These are phyloP conservation scores for Berkeleyomyces rouxiae DNA, from an alignment of 2,329 filamentous ascomycete species.

Conservation along the genomic window DNA sequence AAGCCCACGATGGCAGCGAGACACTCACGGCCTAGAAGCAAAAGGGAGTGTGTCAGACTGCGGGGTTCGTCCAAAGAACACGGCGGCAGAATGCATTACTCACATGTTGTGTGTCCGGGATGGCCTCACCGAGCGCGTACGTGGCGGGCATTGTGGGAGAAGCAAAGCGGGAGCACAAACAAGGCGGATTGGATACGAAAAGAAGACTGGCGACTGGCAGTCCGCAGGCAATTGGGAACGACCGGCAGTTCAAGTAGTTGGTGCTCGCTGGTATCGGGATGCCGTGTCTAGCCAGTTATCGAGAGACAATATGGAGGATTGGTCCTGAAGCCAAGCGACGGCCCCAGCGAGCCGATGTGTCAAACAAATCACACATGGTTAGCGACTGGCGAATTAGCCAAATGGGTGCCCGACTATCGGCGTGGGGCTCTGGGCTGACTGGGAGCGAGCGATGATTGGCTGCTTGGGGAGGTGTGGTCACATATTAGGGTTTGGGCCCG, in stretches of 20 bases:
- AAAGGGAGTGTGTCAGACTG: not conserved
- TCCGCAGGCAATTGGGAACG: not conserved
- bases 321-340: not conserved
- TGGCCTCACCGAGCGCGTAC: conserved; percentile 48
- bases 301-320: no score
- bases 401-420: not conserved
- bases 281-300: no score
- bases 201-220: not conserved
- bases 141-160: conserved; percentile 25
- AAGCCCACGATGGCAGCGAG: conserved; percentile 80
- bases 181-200: not conserved
- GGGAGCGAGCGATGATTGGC: no score
- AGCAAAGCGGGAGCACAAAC: not conserved
- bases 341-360: not conserved
- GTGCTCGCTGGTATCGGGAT: no score
- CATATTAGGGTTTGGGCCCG: no score
- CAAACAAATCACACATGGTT: not conserved
- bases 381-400: not conserved
- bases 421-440: not conserved
- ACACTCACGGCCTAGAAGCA: conserved; percentile 70
- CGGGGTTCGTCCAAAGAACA: not conserved
- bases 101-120: conserved; percentile 68
- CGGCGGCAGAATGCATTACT: conserved; percentile 20
- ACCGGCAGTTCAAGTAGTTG: not conserved
- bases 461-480: no score